A percentile compares a stretch with the other conserved stretches of the same genome.
Evolutionary conservation across 2,329 filamentous ascomycete genomes (phyloP).

Genomic region (Aspergillus unguis): DNA sequence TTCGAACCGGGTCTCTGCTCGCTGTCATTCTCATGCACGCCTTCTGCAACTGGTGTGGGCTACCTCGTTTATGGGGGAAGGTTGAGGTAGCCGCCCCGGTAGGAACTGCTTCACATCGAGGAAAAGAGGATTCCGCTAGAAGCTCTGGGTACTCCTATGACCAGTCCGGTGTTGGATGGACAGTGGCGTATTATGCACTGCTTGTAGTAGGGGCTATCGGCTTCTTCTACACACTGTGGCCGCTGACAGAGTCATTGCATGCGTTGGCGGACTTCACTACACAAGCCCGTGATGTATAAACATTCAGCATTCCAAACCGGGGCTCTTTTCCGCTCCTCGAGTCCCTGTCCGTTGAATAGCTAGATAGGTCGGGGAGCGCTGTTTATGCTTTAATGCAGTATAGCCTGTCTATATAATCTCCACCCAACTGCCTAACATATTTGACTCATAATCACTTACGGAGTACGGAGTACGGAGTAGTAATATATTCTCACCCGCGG

Average conservation of each 20-base stretch:
- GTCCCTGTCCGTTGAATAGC: neutral
- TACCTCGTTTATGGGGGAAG: constrained; percentile 80
- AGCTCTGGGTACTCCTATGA: constrained; percentile 22
- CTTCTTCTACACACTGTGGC: constrained; percentile 70
- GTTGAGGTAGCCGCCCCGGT: constrained; percentile 55
- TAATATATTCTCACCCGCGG: neutral
- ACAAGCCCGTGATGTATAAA: neutral
- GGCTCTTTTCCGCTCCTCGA: neutral
- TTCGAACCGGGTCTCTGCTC: constrained; percentile 78
- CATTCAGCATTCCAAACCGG: neutral
- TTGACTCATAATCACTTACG: no score
- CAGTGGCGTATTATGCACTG: constrained; percentile 72
- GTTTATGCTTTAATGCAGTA: no score
- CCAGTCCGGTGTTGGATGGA: constrained; percentile 58
- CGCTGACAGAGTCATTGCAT: constrained; percentile 59
- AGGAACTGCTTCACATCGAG: constrained; percentile 32
- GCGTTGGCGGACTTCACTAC: constrained; percentile 35
- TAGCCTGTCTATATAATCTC: no score
- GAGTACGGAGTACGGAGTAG: neutral
- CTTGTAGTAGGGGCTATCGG: constrained; percentile 66
- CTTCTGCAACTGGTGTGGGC: constrained; percentile 89
- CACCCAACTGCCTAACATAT: neutral
- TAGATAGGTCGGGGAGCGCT: neutral
- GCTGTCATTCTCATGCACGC: constrained; percentile 73
- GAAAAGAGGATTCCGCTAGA: constrained; percentile 39